Base-by-base conservation (phyloP, 495 filamentous ascomycete species). In the Baudoinia panamericana region DNA sequence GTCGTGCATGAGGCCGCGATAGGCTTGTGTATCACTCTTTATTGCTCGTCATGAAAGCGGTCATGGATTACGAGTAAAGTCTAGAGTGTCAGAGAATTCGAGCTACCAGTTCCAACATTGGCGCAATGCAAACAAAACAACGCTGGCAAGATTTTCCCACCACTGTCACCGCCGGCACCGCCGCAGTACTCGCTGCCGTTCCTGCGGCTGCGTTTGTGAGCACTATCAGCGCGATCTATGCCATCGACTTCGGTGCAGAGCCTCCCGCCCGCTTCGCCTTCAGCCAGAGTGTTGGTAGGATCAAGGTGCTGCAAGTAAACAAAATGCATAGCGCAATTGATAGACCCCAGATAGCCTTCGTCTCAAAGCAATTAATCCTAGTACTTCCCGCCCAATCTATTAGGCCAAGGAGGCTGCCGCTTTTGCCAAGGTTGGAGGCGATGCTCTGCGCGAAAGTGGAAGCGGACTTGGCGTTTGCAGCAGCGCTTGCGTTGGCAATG, bases 291-390 rank as follows among this genome's bases (percentile, higher is more conserved):
- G 56, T 57, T 18, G 60, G 60, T n/a, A 63, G 54, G 12, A 63
- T 48, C 15, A 57, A 33, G 15, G 40, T 46, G 18, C 57, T 59
- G 31, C 50, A 54, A 18, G 54, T 55, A 45, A 60, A 62, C 26
- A 63, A 41, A 36, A 63, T 56, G 47, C 59, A 88, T 24, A 88
- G 66, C 5, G 80, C 78, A 65, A 93, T 93, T 60, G 72, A 71
- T 41, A 94, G 59, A 13, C 85, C 88, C 88, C 85, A 94, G 46
- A 87, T 76, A 9, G 80, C 73, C 67, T 94, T 93, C 60, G 80
- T 79, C 68, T 90, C 76, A 49, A 72, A 74, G 64, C 88, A 94
- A 43, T 82, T 80, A 12, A 70, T 57, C 63, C 76, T 76, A 38
- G 70, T 78, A 10, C 68, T 66, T 21, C 75, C 67, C 48, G 82